A percentile compares a stretch with the other conserved stretches of the same genome.
Evolutionary conservation across 768 basidiomycete genomes (phyloP).

Genomic region (Mycena capillaripes): DNA sequence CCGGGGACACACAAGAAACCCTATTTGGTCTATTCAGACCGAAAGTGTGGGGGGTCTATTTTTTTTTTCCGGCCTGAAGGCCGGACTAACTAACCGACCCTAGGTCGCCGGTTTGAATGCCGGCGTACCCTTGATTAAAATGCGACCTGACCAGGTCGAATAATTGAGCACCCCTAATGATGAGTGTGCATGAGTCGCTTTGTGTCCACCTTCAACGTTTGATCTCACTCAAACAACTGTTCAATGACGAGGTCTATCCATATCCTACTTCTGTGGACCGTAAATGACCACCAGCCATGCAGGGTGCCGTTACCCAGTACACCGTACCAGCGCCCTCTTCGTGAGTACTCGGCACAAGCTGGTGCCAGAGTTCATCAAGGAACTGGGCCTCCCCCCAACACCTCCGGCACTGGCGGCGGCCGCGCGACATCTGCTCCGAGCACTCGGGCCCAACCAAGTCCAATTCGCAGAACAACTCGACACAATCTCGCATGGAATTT

Average conservation of each 20-base stretch:
- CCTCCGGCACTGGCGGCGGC: not conserved
- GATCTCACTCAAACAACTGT: not conserved
- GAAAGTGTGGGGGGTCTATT: too few species aligned
- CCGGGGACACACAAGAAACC: too few species aligned
- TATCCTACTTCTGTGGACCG: too few species aligned
- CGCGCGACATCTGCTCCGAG: constrained; percentile 3
- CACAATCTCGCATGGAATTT: not conserved
- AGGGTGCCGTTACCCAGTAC: constrained; percentile 3
- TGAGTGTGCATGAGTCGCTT: not conserved
- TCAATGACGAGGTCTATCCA: not conserved
- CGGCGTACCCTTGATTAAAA: too few species aligned
- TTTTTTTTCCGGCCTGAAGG: too few species aligned
- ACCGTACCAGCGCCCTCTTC: not conserved
- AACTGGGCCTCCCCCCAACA: constrained; percentile 3
- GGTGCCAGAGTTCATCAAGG: not conserved
- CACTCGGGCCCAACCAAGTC: not conserved
- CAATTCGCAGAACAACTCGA: constrained; percentile 18
- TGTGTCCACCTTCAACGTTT: not conserved
- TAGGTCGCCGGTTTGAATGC: too few species aligned
- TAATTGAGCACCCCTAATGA: too few species aligned
- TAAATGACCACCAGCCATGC: not conserved
- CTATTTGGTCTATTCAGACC: too few species aligned
- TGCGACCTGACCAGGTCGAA: too few species aligned
- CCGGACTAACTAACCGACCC: too few species aligned
- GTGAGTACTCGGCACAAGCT: not conserved